These are phyloP conservation scores for Clarireedia hainanense DNA, from an alignment of 2,329 filamentous ascomycete species.

Conservation along the genomic window DNA sequence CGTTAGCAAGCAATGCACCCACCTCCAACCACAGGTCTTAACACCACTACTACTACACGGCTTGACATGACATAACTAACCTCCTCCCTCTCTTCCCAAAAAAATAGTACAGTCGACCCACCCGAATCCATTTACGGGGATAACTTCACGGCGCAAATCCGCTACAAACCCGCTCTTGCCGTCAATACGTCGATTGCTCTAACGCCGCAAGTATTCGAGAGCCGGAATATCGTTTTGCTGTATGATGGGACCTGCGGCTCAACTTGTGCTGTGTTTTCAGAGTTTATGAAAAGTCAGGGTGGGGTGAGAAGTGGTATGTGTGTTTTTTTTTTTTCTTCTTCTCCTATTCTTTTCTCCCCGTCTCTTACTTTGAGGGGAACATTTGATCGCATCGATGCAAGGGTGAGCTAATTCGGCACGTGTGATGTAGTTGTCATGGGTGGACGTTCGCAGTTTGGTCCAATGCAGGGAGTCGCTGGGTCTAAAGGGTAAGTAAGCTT, in stretches of 20 bases:
- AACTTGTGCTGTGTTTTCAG: conserved; percentile 50
- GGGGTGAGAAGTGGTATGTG: conserved; percentile 36
- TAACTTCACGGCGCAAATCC: background rate
- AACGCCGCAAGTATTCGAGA: conserved; percentile 33
- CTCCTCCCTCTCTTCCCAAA: background rate
- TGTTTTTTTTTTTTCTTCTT: conserved; percentile 17
- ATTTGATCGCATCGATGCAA: too few relatives aligned
- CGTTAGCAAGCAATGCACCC: too few relatives aligned
- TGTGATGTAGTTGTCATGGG: conserved; percentile 42
- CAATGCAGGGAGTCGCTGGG: conserved; percentile 56
- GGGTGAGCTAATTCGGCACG: too few relatives aligned
- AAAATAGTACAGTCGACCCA: conserved; percentile 18
- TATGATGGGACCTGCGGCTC: conserved; percentile 49
- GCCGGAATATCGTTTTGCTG: conserved; percentile 29
- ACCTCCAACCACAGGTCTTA: too few relatives aligned
- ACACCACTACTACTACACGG: too few relatives aligned
- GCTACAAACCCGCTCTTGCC: conserved; percentile 2
- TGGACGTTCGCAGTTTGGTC: conserved; percentile 43
- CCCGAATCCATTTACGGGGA: conserved; percentile 30
- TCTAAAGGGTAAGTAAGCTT: conserved; percentile 41
- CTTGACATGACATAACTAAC: too few relatives aligned
- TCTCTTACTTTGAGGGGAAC: too few relatives aligned
- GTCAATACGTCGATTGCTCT: conserved; percentile 31
- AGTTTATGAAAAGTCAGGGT: conserved; percentile 42
- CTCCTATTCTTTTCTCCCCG: too few relatives aligned